Base-by-base conservation (phyloP, 2,329 filamentous ascomycete genomes). In the Parastagonospora avenae region DNA sequence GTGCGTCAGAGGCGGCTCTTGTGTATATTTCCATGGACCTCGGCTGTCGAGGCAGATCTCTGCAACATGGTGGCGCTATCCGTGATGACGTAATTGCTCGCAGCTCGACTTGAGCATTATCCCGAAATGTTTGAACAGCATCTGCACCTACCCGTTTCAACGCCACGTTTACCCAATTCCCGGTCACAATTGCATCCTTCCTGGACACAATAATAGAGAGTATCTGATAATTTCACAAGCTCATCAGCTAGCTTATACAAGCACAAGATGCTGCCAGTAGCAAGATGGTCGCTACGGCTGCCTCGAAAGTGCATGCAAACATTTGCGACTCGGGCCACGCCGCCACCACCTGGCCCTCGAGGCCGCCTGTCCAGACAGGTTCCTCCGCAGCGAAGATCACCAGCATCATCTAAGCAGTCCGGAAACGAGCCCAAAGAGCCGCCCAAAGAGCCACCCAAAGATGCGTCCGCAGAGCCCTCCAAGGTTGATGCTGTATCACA, bases 401-500 rank as follows among this genome's bases (percentile, higher is more conserved):
- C 56, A 15, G 39, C 46, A 45, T 48, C 58, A 8, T 57, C 62
- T 1, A 57, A 44, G 29, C 57, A 50, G 28, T 39, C 50, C 6
- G 48, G 35, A 11, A 42, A 45, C 29, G 53, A 55, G 12, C 38
- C 44, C 8, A 42, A 56, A 16, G 50, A 48, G 2, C 42, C 37
- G 8, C 40, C 57, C 28, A 59, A 54, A 46, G 49, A 54, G 29
- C n/a, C 54, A 37, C 41, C 52, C 16, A 41, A 58, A 60, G 59
- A 55, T 12, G 44, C 55, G 15, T 41, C 55, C 2, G 48, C 38
- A 14, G 55, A 66, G 40, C 53, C 62, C 8, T 69, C 72, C n/a
- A 70, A 66, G 54, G 64, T 73, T 10, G 72, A 79, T 51, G 73
- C 77, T 40, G 73, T 79, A 16, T 75, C 78, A 28, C 68, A 73